These are phyloP conservation scores for Marchantia paleacea DNA, from an alignment of 225 moss, liverwort and hornwort species.

Conservation along the genomic window DNA sequence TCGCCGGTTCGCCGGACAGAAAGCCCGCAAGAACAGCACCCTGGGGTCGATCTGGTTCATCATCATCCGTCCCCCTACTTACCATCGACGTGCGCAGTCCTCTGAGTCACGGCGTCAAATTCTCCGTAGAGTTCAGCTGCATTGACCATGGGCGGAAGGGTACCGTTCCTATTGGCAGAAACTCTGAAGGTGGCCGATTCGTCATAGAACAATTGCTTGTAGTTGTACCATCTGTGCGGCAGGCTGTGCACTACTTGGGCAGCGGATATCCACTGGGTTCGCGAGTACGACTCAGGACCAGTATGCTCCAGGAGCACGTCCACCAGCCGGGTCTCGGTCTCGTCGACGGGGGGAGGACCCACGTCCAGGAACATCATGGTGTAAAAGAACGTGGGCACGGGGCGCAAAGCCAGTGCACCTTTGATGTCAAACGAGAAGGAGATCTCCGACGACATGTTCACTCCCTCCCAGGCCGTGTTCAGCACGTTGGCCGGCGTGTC, in stretches of 20 bases:
- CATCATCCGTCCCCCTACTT: too few relatives aligned
- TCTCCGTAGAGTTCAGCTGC: conserved; percentile 6
- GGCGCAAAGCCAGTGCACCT: neutral
- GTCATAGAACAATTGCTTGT: neutral
- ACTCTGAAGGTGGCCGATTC: neutral
- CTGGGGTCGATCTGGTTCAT: too few relatives aligned
- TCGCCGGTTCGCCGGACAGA: neutral
- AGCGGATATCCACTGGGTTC: neutral
- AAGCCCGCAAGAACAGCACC: too few relatives aligned
- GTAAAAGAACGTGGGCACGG: neutral
- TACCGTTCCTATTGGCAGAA: neutral
- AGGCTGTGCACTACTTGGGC: neutral
- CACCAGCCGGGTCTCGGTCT: too few relatives aligned
- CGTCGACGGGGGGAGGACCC: too few relatives aligned
- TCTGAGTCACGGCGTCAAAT: conserved; percentile 8
- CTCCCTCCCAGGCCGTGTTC: conserved; percentile 4
- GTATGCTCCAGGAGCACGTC: neutral
- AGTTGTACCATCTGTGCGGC: neutral
- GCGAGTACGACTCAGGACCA: neutral
- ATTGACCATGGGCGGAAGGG: conserved; percentile 12
- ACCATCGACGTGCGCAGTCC: conserved; percentile 2
- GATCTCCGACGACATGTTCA: neutral
- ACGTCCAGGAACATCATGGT: neutral
- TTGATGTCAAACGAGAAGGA: neutral
- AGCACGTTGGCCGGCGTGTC: neutral